Conservation (phyloP, 768 basidiomycete species). For the Roridomyces roridus region DNA sequence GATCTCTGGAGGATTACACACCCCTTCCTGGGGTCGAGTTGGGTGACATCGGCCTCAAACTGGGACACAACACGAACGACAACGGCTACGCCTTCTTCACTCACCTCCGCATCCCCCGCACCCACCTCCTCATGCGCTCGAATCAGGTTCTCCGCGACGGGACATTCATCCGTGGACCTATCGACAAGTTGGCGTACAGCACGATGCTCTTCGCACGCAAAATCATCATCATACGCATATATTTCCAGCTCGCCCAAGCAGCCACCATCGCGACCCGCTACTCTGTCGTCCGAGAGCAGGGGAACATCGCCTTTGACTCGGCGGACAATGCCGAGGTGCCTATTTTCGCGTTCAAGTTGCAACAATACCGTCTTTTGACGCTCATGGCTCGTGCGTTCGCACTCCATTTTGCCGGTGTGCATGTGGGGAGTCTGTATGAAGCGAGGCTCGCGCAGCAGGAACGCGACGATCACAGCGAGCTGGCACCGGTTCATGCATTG, state of each 20-base stretch:
- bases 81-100: slow-evolving; percentile 34
- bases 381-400: slow-evolving; percentile 28
- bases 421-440: slow-evolving; percentile 20
- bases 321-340: slow-evolving; percentile 12
- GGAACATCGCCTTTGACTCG: slow-evolving; percentile 26
- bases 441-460: slow-evolving; percentile 8
- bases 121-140: slow-evolving; percentile 30
- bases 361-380: slow-evolving; percentile 28
- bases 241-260: slow-evolving; percentile 33
- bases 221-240: slow-evolving; percentile 18
- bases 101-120: slow-evolving; percentile 29
- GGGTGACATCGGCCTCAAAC: slow-evolving; percentile 32
- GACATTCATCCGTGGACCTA: slow-evolving; percentile 15
- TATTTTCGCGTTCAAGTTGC: slow-evolving; percentile 31
- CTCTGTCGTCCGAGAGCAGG: slow-evolving; percentile 33
- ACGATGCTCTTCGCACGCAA: slow-evolving; percentile 30
- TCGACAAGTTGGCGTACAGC: slow-evolving; percentile 26
- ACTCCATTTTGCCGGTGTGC: slow-evolving; percentile 24
- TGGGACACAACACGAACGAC: slow-evolving; percentile 30
- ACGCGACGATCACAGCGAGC: slow-evolving; percentile 15
- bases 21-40: slow-evolving; percentile 32
- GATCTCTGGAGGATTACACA: slow-evolving; percentile 28
- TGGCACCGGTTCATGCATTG: slow-evolving; percentile 24
- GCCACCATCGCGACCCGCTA: slow-evolving; percentile 32
- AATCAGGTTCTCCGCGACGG: slow-evolving; percentile 27